Conservation (phyloP, 140 eudicot genomes). For the Cichorium intybus region DNA sequence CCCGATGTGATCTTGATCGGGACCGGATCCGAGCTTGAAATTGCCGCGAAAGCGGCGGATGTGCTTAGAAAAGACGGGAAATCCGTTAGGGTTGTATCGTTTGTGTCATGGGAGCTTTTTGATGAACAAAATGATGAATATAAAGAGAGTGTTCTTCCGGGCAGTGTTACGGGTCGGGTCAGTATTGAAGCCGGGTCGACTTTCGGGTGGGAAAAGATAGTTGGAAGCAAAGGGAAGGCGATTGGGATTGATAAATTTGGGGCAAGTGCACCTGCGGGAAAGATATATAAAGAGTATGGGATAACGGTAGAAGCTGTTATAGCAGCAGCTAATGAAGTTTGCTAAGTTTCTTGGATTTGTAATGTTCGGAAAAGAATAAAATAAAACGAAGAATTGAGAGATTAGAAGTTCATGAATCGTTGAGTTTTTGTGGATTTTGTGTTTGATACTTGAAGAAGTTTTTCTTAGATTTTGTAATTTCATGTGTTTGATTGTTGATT, state of each 20-base stretch:
- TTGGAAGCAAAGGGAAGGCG: constrained; percentile 77
- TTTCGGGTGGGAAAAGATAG: constrained; percentile 75
- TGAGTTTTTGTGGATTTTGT: not conserved
- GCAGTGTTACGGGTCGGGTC: constrained; percentile 79
- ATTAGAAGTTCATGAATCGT: not conserved
- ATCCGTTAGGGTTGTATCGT: constrained; percentile 81
- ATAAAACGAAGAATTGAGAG: not conserved
- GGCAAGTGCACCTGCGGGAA: constrained; percentile 93
- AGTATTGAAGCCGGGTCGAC: constrained; percentile 92
- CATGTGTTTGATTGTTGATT: not conserved
- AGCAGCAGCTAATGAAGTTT: constrained; percentile 68
- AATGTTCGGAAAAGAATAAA: constrained; percentile 1
- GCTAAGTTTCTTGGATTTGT: constrained; percentile 23
- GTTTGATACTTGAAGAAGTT: not conserved
- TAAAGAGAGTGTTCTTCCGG: constrained; percentile 85
- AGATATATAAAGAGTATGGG: constrained; percentile 86
- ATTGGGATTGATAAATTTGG: constrained; percentile 89
- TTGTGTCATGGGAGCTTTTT: constrained; percentile 87
- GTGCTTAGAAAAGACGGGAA: constrained; percentile 95
- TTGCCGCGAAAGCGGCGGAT: constrained; percentile 87
- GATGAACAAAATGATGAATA: constrained; percentile 75
- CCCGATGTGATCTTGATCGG: constrained; percentile 90
- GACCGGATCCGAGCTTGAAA: constrained; percentile 91
- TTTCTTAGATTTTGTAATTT: not conserved
- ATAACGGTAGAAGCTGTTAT: constrained; percentile 81